Evolutionary conservation across 345 rosid species (phyloP), one percentile per base, ranked within the genome.

Genomic region (Raphanus sativus): DNA sequence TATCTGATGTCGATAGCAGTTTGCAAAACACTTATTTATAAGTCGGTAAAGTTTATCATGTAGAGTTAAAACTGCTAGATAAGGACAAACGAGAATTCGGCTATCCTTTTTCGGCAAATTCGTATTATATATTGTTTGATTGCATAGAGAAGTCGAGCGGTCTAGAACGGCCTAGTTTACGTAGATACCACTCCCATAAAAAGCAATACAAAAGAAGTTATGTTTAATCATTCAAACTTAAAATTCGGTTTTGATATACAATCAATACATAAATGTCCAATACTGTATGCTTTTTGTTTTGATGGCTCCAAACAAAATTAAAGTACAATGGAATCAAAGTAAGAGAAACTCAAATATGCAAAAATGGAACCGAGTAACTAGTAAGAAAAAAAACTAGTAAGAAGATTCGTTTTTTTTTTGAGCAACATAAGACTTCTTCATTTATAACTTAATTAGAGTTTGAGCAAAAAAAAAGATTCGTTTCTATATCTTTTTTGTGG

Each of bases 401-500:
- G 21, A 21, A 21, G 21, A 21, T 21, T 21, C 54, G 26, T 52
- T 77, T 17, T n/a, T n/a, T n/a, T n/a, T n/a, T n/a, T n/a, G n/a
- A n/a, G n/a, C n/a, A n/a, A n/a, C n/a, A n/a, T n/a, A n/a, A n/a
- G n/a, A n/a, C n/a, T n/a, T n/a, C n/a, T n/a, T n/a, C n/a, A n/a
- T n/a, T n/a, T n/a, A n/a, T n/a, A n/a, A n/a, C n/a, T n/a, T n/a
- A n/a, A n/a, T n/a, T n/a, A n/a, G n/a, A n/a, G n/a, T n/a, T n/a
- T n/a, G n/a, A n/a, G n/a, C n/a, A n/a, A n/a, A n/a, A n/a, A n/a
- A n/a, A 9, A 68, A 50, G 62, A 75, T 45, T 32, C 54, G 26
- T 52, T 77, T 17, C 12, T 48, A 50, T 26, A 76, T 36, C 21
- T 26, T 69, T 61, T 59, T 69, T 76, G 80, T 62, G n/a, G 75